A percentile compares a stretch with the other conserved stretches of the same genome.
Evolutionary conservation across 768 basidiomycete species (phyloP).

Genomic region (Tricholoma sp.): DNA sequence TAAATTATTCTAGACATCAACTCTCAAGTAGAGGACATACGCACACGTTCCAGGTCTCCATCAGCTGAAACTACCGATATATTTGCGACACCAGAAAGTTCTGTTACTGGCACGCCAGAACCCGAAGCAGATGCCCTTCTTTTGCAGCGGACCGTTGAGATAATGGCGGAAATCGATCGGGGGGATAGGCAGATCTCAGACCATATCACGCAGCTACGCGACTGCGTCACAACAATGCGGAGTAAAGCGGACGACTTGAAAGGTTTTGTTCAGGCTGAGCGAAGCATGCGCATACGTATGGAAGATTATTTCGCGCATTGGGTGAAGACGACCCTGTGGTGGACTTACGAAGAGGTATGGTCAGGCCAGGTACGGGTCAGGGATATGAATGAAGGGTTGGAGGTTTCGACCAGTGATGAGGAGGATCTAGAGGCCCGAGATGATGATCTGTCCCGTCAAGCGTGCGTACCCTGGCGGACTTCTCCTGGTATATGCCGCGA

Average conservation of each 20-base stretch:
- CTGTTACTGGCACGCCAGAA: slow-evolving; percentile 8
- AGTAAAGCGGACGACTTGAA: slow-evolving; percentile 6
- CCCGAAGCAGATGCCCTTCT: slow-evolving; percentile 9
- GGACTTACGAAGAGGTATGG: slow-evolving; percentile 17
- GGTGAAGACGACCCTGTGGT: slow-evolving; percentile 3
- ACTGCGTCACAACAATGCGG: slow-evolving; percentile 5
- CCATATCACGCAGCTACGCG: slow-evolving; percentile 6
- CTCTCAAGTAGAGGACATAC: background rate
- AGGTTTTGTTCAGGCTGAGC: slow-evolving; percentile 10
- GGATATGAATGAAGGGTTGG: slow-evolving; percentile 1
- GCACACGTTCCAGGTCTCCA: background rate
- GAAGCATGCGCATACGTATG: slow-evolving; percentile 10
- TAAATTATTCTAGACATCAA: background rate
- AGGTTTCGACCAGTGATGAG: slow-evolving; percentile 13
- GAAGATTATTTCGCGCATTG: slow-evolving; percentile 13
- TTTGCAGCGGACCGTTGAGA: slow-evolving; percentile 9
- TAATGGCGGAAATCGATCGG: slow-evolving; percentile 12
- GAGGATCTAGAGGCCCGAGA: slow-evolving; percentile 1
- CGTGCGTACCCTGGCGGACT: background rate
- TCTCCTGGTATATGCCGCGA: background rate
- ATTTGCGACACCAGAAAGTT: slow-evolving; percentile 16
- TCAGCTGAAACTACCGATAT: slow-evolving; percentile 3
- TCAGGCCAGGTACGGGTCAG: slow-evolving; percentile 8
- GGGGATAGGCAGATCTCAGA: slow-evolving; percentile 4
- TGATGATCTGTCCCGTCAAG: background rate